Evolutionary conservation across 2,329 filamentous ascomycete species (phyloP).

Genomic region (Plectosphaerella sp.): DNA sequence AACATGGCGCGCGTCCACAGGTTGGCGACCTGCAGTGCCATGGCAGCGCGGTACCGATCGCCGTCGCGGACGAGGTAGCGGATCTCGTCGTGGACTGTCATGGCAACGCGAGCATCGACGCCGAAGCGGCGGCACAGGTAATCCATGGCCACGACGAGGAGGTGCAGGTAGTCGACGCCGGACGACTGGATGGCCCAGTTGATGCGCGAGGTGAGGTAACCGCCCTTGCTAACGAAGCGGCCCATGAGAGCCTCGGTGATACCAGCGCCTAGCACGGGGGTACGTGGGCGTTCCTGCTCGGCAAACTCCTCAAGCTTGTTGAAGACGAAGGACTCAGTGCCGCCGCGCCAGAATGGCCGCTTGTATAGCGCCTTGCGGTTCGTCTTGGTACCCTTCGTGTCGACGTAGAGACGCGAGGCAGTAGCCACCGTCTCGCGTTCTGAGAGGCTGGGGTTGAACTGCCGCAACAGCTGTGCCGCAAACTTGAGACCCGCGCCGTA

Average conservation of each 20-base stretch:
- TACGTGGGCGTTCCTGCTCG: constrained; percentile 85
- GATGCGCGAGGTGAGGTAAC: constrained; percentile 92
- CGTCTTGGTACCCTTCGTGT: constrained; percentile 87
- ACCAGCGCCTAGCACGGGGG: constrained; percentile 86
- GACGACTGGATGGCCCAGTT: constrained; percentile 99
- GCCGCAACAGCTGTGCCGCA: constrained; percentile 80
- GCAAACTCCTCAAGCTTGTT: constrained; percentile 98
- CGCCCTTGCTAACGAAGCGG: constrained; percentile 80
- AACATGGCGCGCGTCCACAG: constrained; percentile 98
- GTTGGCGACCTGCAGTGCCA: constrained; percentile 92
- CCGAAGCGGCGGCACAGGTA: constrained; percentile 84
- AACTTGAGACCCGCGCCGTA: constrained; percentile 98
- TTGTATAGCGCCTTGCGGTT: constrained; percentile 67
- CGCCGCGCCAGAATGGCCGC: constrained; percentile 86
- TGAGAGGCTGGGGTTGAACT: constrained; percentile 84
- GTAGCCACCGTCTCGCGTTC: constrained; percentile 74
- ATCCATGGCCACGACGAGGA: constrained; percentile 92
- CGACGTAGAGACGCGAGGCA: constrained; percentile 76
- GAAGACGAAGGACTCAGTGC: constrained; percentile 96
- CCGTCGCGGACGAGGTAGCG: constrained; percentile 82
- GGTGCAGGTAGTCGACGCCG: constrained; percentile 93
- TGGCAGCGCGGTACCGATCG: constrained; percentile 83
- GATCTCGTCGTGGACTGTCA: constrained; percentile 98
- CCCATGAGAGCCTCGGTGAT: constrained; percentile 95
- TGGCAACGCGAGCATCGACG: constrained; percentile 77